These are phyloP conservation scores for Pseudogymnoascus sp. DNA, from an alignment of 2,329 filamentous ascomycete genomes.

Conservation along the genomic window DNA sequence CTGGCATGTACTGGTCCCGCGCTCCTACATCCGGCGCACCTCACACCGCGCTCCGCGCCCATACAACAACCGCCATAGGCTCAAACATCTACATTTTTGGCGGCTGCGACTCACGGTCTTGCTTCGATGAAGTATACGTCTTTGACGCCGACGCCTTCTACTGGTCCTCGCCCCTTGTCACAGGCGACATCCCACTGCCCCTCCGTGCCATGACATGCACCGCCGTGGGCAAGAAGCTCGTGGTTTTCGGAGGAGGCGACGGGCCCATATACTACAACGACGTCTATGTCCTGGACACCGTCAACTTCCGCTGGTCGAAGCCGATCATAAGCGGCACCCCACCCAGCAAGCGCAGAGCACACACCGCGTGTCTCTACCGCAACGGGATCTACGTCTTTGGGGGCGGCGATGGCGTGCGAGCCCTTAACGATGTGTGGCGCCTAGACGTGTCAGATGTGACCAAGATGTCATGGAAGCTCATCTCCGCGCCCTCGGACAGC, in stretches of 20 bases:
- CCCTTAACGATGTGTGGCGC: constrained; percentile 65
- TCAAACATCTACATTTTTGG: constrained; percentile 62
- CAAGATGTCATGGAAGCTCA: constrained; percentile 61
- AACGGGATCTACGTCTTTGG: constrained; percentile 66
- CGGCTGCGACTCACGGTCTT: constrained; percentile 56
- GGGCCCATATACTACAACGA: constrained; percentile 65
- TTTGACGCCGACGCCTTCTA: constrained; percentile 62
- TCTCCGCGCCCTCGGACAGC: constrained; percentile 34
- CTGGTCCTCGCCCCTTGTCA: constrained; percentile 57
- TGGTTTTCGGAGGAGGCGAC: constrained; percentile 62
- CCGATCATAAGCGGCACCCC: constrained; percentile 46
- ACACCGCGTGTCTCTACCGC: constrained; percentile 64
- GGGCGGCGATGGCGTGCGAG: constrained; percentile 60
- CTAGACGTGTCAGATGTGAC: constrained; percentile 53
- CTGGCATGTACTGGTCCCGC: constrained; percentile 65
- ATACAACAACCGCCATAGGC: constrained; percentile 57
- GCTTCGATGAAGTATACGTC: constrained; percentile 63
- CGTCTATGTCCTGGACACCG: constrained; percentile 62
- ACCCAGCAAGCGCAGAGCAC: constrained; percentile 55
- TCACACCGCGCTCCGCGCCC: constrained; percentile 54
- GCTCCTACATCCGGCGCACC: constrained; percentile 54
- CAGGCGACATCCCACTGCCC: constrained; percentile 55
- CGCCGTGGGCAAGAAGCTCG: constrained; percentile 60
- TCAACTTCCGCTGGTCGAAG: constrained; percentile 58
- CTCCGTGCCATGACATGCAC: constrained; percentile 65